Evolutionary conservation across 2,329 filamentous ascomycete genomes (phyloP), one percentile per base, ranked within the genome.

Genomic region (Geoglossum cookeanum): DNA sequence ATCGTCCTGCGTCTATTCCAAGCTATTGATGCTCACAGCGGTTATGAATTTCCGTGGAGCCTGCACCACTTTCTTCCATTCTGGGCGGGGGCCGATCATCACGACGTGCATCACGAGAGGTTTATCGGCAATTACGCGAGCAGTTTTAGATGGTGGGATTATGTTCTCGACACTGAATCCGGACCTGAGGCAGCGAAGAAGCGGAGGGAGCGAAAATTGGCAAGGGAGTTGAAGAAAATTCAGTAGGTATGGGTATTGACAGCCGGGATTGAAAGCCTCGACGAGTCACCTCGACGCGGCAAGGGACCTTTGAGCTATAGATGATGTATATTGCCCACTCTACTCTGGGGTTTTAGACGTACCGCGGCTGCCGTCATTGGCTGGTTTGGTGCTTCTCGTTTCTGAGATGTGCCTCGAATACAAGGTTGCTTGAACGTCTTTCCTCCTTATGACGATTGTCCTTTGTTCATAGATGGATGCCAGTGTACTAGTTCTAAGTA

Each of bases 131-230:
- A 98, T 77, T 98, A 97, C 70, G 77, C 91, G 55, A 95, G 89
- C 68, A 94, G 87, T 76, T 98, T 98, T 81, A 81, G 91, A 71
- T 98, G 92, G 92, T 98, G 92, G 92, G 92, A 98, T 74, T 94
- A 85, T 70, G 70, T 83, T 64, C 78, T 97, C 63, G 90, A 96
- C 72, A 98, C 92, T 60, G 91, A 98, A 78, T 87, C 87, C 62
- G 88, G 87, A 56, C 80, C 87, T 42, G 91, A 94, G 71, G 87
- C 91, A 45, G 79, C 85, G 65, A 90, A 89, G 81, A 79, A 78
- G 68, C 83, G 90, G 67, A 80, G 89, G 59, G 88, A 92, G 71
- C 81, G 75, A 71, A 90, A 86, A 79, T 65, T 87, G 55, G 78
- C 79, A 58, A 76, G 84, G 69, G 75, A 75, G 67, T 75, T 75